Conservation (phyloP, 176 grass and related monocot genomes). For the Avena eriantha region DNA sequence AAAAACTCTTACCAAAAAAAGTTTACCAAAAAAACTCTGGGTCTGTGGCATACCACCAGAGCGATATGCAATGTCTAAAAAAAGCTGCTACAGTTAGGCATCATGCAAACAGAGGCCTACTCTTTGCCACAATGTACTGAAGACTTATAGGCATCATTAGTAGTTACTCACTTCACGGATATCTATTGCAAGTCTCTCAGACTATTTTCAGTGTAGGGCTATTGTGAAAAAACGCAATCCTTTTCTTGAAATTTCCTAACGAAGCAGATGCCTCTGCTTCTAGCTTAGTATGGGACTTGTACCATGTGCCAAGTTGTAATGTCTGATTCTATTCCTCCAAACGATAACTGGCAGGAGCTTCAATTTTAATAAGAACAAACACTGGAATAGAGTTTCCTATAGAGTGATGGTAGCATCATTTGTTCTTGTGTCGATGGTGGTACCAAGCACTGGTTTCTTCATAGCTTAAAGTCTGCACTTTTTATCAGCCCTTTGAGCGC, state of each 20-base stretch:
- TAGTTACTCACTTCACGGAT: background rate
- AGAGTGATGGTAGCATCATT: constrained; percentile 19
- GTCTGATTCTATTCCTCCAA: background rate
- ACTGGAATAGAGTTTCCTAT: background rate
- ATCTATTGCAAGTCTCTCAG: background rate
- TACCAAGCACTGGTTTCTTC: background rate
- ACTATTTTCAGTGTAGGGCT: background rate
- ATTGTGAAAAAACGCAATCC: background rate
- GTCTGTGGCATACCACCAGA: too few relatives aligned
- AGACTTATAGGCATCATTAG: background rate
- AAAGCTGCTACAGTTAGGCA: too few relatives aligned
- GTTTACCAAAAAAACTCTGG: too few relatives aligned
- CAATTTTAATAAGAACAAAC: background rate
- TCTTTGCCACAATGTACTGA: too few relatives aligned
- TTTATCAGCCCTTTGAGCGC: background rate
- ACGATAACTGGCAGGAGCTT: background rate
- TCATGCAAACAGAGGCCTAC: too few relatives aligned
- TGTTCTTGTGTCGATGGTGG: background rate
- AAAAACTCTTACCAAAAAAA: background rate
- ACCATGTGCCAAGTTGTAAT: background rate
- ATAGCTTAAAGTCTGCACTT: background rate
- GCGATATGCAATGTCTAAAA: too few relatives aligned
- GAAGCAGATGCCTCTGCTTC: background rate
- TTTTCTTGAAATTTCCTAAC: constrained; percentile 16
- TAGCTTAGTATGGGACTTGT: background rate